Evolutionary conservation across 1,139 yeast species (phyloP), one percentile per base, ranked within the genome.

Genomic region (Saccharomyces hybrid): DNA sequence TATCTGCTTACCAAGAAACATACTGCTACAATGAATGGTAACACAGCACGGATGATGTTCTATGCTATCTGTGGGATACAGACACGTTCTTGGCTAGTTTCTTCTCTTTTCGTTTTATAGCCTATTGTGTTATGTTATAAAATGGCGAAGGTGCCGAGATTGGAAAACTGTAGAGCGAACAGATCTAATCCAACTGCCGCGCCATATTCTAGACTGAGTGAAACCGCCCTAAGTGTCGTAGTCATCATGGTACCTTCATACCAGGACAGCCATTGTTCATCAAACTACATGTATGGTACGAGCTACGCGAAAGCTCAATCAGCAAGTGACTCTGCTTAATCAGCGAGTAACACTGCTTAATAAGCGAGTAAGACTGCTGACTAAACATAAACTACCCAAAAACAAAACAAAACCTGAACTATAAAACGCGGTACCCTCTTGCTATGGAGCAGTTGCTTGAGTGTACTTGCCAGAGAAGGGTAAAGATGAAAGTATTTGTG

Each of bases 401-500:
- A 29, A 31, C 14, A 29, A n/a, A 29, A 29, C 2, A 24, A 1
- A 24, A 24, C 34, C 34, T 31, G 9, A 31, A 31, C 34, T 31
- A 31, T 31, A 31, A 31, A 31, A 4, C 5, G 11, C n/a, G 34
- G 34, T 31, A 14, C 34, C 34, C 34, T 31, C 34, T 2, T 31
- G 34, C 34, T 31, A 4, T 31, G n/a, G 34, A 31, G 6, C 34
- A 31, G 9, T 31, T 1, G 32, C 2, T 29, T 31, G 34, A 31
- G 34, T 31, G 14, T 31, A 31, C 34, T 31, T 31, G 34, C 34
- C 34, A 29, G 5, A 29, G n/a, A n/a, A 31, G 16, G 16, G 6
- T 19, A 44, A 28, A 28, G 19, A 50, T 50, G 52, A 65, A 64
- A 49, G 57, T 58, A 27, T 68, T 69, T 59, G 59, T 69, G 42